A percentile compares a stretch with the other conserved stretches of the same genome.
These are phyloP conservation scores for Aspergillus ruber DNA, from an alignment of 2,329 filamentous ascomycete genomes.

Conservation along the genomic window DNA sequence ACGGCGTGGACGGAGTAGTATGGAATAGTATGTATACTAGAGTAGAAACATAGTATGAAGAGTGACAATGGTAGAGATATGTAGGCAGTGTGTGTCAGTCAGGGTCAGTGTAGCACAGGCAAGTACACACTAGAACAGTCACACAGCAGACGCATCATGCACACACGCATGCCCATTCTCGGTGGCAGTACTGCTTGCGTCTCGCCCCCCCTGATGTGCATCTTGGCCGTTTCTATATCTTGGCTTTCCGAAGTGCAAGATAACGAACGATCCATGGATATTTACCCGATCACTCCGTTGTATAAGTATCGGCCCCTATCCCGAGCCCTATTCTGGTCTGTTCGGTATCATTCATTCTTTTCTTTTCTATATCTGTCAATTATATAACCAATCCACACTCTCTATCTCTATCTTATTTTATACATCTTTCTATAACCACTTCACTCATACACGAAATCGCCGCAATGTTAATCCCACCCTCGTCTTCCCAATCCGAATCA, in stretches of 20 bases:
- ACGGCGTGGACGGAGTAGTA: background rate
- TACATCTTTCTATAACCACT: background rate
- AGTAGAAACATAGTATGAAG: no score
- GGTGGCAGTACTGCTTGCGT: background rate
- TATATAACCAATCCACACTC: background rate
- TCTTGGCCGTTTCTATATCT: background rate
- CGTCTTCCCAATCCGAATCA: constrained; percentile 17
- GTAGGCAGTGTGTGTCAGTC: no score
- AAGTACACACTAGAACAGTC: background rate
- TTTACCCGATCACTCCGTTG: background rate
- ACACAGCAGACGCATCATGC: background rate
- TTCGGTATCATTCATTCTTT: constrained; percentile 1
- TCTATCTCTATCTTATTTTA: background rate
- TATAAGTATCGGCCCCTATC: background rate
- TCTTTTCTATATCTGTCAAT: constrained; percentile 4
- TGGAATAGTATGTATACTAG: background rate
- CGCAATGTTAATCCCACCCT: constrained; percentile 15
- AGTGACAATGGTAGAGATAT: no score
- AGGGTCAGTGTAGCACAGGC: no score
- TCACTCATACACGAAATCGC: background rate
- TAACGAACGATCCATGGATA: background rate
- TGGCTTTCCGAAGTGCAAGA: background rate
- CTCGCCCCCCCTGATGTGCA: background rate
- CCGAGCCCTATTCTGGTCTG: constrained; percentile 4
- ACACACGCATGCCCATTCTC: background rate